A percentile compares a stretch with the other conserved stretches of the same genome.
phyloP scores from a whole-genome alignment of 257 asterid species.

The Solanum lycopersicoides region DNA sequence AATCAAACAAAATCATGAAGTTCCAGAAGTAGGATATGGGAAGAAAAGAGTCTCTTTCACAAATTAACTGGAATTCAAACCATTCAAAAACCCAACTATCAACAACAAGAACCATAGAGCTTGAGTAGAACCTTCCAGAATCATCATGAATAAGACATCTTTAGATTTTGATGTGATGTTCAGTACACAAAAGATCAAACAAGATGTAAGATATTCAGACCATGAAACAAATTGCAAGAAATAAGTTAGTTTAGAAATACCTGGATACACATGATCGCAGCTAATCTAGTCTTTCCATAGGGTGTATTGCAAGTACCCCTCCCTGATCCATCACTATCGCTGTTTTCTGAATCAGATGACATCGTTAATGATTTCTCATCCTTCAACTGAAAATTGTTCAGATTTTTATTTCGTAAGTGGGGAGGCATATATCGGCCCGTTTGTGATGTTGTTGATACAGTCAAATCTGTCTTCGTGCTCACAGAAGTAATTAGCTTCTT shows the following conservation, averaged over 20 bases:
- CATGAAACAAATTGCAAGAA: background rate
- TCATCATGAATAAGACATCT: background rate
- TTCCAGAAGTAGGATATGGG: background rate
- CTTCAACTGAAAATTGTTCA: conserved; percentile 19
- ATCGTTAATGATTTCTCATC: conserved; percentile 28
- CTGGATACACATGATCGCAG: conserved; percentile 84
- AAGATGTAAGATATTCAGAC: background rate
- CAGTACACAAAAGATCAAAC: background rate
- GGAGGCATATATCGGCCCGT: conserved; percentile 72
- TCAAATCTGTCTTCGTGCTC: conserved; percentile 17
- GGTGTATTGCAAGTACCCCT: conserved; percentile 25
- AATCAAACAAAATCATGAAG: background rate
- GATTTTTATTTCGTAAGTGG: conserved; percentile 60
- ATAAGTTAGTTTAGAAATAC: conserved; percentile 31
- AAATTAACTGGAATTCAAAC: background rate
- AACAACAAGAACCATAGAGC: background rate
- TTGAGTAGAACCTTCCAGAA: background rate
- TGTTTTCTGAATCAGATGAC: conserved; percentile 86
- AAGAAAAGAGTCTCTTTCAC: background rate
- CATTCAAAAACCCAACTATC: background rate
- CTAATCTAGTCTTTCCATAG: conserved; percentile 62
- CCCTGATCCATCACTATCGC: conserved; percentile 74
- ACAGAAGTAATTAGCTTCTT: conserved; percentile 23
- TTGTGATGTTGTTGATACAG: conserved; percentile 33
- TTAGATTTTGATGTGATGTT: background rate